A percentile compares a stretch with the other conserved stretches of the same genome.
Conservation (phyloP, 176 grass and related monocot species). For the Aegilops sharonensis region DNA sequence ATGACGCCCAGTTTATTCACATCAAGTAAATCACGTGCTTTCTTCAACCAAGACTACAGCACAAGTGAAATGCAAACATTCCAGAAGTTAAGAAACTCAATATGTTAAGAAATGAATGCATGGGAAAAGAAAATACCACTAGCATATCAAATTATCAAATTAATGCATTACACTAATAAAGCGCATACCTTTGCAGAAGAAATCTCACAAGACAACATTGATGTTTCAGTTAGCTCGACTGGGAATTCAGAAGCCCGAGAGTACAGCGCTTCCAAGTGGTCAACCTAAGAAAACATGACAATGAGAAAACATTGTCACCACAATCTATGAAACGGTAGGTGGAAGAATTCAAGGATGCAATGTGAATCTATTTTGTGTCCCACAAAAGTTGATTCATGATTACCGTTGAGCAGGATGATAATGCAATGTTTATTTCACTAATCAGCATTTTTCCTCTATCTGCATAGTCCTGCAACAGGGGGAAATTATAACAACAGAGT, state of each 20-base stretch:
- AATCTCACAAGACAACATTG: conserved; percentile 51
- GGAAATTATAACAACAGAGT: conserved; percentile 26
- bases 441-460: conserved; percentile 61
- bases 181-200: conserved; percentile 78
- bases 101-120: neutral
- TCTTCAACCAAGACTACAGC: conserved; percentile 67
- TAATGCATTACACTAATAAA: neutral
- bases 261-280: conserved; percentile 63
- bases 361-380: conserved; percentile 10
- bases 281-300: conserved; percentile 54
- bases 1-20: conserved; percentile 39
- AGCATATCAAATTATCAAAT: conserved; percentile 12
- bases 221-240: conserved; percentile 48
- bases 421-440: conserved; percentile 57
- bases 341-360: conserved; percentile 3
- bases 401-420: conserved; percentile 71
- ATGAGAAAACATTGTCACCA: conserved; percentile 15
- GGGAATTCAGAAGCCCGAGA: conserved; percentile 57
- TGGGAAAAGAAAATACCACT: neutral
- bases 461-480: conserved; percentile 47
- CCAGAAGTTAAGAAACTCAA: conserved; percentile 13
- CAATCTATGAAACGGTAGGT: conserved; percentile 25
- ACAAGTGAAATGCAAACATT: conserved; percentile 28
- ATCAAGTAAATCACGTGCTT: conserved; percentile 51
- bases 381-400: conserved; percentile 31